Evolutionary conservation across 345 rosid genomes (phyloP), one percentile per base, ranked within the genome.

Genomic region (Linum trigynum): DNA sequence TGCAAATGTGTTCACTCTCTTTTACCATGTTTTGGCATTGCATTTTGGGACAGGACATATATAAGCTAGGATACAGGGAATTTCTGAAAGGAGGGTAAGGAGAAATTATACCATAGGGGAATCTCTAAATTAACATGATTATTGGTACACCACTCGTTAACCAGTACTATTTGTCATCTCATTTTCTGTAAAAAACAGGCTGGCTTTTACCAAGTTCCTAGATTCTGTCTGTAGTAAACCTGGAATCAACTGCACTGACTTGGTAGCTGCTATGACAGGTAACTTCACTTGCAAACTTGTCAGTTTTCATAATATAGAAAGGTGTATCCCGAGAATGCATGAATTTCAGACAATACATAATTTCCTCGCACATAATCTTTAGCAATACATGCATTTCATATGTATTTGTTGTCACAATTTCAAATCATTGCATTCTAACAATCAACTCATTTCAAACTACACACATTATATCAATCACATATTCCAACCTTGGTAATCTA

Each of bases 1-100:
- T 77, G 67, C 64, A n/a, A 50, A n/a, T 53, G 17, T 41, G 5
- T 5, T 15, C 3, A 35, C 55, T 60, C 43, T 62, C 56, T 17
- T 12, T 8, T 50, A 1, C 16, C 42, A 0, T 35, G 2, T 64
- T 4, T 3, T 17, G 41, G 62, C 3, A 37, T 37, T 7, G 2
- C 15, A 14, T 41, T 64, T 58, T 23, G 32, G 32, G 32, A 50
- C 73, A 80, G 84, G 77, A 74, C 11, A 16, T 75, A 43, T 80
- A 77, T 63, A 69, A 79, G 84, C 64, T 77, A 35, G 84, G 81
- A 10, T 69, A 74, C 17, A 69, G 55, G 15, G 77, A 80, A 67
- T 80, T 80, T 36, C 36, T 41, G 40, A 81, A 79, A 2, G 61
- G 63, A 45, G 84, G 77, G 84, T 77, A 39, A 67, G 83, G 9